A percentile compares a stretch with the other conserved stretches of the same genome.
These are phyloP conservation scores for Penicillium longicatenatum DNA, from an alignment of 495 filamentous ascomycete genomes.

Conservation along the genomic window DNA sequence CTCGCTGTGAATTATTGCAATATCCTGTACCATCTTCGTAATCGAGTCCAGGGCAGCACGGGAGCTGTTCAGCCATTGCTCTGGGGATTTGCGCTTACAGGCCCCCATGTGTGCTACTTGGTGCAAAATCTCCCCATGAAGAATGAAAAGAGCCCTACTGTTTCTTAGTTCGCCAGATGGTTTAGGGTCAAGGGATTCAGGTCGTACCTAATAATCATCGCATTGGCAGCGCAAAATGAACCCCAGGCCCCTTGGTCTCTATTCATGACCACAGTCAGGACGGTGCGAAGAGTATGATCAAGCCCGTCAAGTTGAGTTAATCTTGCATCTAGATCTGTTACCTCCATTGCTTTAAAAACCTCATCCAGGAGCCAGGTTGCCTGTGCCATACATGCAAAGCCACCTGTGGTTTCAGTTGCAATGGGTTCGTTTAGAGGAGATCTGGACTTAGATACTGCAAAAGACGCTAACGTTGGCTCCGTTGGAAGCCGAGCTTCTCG, in stretches of 20 bases:
- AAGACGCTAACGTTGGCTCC: background rate
- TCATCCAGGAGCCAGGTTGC: slow-evolving; percentile 34
- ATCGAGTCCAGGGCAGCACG: slow-evolving; percentile 21
- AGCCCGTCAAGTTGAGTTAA: slow-evolving; percentile 17
- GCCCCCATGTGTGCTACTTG: background rate
- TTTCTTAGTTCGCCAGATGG: background rate
- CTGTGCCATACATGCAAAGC: slow-evolving; percentile 33
- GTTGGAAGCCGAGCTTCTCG: background rate
- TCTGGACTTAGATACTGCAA: background rate
- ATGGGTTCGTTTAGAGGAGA: no score
- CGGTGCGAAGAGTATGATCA: slow-evolving; percentile 19
- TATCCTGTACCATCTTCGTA: slow-evolving; percentile 24
- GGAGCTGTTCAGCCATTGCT: slow-evolving; percentile 9
- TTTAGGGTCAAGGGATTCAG: background rate
- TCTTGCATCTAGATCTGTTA: slow-evolving; percentile 19
- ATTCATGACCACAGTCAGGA: slow-evolving; percentile 29
- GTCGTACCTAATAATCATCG: slow-evolving; percentile 31
- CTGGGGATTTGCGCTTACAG: background rate
- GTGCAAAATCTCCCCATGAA: slow-evolving; percentile 8
- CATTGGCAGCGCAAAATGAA: slow-evolving; percentile 29
- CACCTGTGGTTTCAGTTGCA: slow-evolving; percentile 6
- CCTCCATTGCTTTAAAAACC: slow-evolving; percentile 17
- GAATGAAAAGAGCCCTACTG: slow-evolving; percentile 10
- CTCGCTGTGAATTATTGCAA: slow-evolving; percentile 22
- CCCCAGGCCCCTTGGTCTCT: slow-evolving; percentile 20